Evolutionary conservation across 2,329 filamentous ascomycete species (phyloP), one percentile per base, ranked within the genome.

Genomic region (Diaporthe nobilis): DNA sequence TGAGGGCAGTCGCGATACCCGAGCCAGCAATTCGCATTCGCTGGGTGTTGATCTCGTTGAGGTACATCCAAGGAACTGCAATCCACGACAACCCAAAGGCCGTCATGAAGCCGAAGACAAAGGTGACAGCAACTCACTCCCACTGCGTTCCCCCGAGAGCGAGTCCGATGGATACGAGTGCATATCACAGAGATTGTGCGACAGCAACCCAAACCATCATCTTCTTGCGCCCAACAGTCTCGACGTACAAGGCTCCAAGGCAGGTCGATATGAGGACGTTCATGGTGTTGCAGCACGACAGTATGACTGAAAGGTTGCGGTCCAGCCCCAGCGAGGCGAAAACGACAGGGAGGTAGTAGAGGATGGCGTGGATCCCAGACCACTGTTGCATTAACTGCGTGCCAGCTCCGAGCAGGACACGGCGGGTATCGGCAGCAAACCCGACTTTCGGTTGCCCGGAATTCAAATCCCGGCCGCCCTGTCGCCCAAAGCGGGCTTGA

Each of bases 1-100:
- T 74, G 2, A 49, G 44, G 15, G 60, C 61, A 12, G 72, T 74
- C 12, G 72, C 67, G 37, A 55, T 55, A 34, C 42, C n/a, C 5
- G 61, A 31, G 49, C 72, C 72, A 20, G 49, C 44, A 10, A 70
- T 67, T 5, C 72, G 72, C 47, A 74, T 67, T 4, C 72, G 44
- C 20, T 68, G 72, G 28, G 57, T 67, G 42, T 53, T 67, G 12
- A 74, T 57, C 47, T 74, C 72, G 34, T 61, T 25, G 17, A 49
- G 61, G 22, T 70, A 68, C n/a, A 74, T 37, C 72, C 61, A 74
- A n/a, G 58, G 57, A 4, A 65, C 53, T 15, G 60, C 49, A 12
- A 68, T 49, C 47, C 37, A 74, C 13, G 57, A 67, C n/a, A 74
- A 12, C 9, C 57, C 47, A 25, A 70, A 70, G 31, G 65, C 65